Conservation (phyloP, 108 stramenopile species). For the Cyclostephanos invisitatus region DNA sequence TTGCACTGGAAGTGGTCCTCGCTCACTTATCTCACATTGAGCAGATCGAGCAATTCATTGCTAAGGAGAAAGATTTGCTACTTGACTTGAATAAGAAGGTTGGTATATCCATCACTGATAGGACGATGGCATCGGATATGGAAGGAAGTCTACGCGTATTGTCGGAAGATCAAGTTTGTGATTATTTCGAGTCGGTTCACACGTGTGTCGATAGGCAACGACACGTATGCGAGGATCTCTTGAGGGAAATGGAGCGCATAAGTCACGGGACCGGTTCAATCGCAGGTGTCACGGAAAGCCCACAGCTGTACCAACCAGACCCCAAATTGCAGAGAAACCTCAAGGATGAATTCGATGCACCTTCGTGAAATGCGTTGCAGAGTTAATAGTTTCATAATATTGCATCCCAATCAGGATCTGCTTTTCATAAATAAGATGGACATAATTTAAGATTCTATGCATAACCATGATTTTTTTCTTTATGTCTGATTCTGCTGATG, state of each 20-base stretch:
- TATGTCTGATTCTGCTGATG: not conserved
- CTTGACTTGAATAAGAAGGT: conserved; percentile 66
- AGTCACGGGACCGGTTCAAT: conserved; percentile 29
- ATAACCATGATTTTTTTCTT: not conserved
- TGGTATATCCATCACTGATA: conserved; percentile 43
- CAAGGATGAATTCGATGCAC: conserved; percentile 4
- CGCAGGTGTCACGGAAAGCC: not conserved
- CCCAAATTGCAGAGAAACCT: not conserved
- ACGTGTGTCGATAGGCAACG: conserved; percentile 68
- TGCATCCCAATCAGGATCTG: not conserved
- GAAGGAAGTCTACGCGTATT: conserved; percentile 25
- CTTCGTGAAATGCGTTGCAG: not conserved
- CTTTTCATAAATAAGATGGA: not conserved
- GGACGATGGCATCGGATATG: conserved; percentile 24
- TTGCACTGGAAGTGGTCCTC: conserved; percentile 56
- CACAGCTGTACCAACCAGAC: not conserved
- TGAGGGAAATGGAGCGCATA: conserved; percentile 74
- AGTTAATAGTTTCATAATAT: not conserved
- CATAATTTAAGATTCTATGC: not conserved
- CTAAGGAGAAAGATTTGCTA: conserved; percentile 78
- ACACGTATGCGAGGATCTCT: conserved; percentile 48
- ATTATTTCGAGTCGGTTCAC: conserved; percentile 82
- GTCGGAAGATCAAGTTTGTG: conserved; percentile 77
- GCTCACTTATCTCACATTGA: conserved; percentile 76
- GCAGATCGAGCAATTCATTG: conserved; percentile 66